phyloP scores from a whole-genome alignment of 345 rosid species.

The Orychophragmus violaceus region DNA sequence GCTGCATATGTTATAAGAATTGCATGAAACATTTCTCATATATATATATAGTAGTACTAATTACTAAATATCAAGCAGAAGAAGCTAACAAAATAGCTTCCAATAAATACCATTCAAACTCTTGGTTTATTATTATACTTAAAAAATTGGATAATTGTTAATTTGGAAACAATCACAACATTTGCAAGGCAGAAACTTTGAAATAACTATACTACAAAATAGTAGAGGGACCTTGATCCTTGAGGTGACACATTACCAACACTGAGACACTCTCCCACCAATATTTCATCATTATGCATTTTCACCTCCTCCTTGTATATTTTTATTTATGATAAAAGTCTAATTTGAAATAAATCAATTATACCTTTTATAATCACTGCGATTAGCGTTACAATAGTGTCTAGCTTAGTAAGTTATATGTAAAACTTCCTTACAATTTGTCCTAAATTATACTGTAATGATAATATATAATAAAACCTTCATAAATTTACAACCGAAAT shows the following conservation, averaged over 20 bases:
- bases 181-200: constrained; percentile 8
- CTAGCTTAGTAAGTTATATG: neutral
- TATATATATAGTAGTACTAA: neutral
- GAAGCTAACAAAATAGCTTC: constrained; percentile 20
- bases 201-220: constrained; percentile 25
- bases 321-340: neutral
- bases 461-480: too few relatives aligned
- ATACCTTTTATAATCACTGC: neutral
- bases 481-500: too few relatives aligned
- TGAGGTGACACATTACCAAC: constrained; percentile 35
- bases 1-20: neutral
- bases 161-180: neutral
- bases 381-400: neutral
- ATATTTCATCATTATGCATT: constrained; percentile 23
- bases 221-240: constrained; percentile 24
- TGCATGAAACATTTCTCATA: neutral
- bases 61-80: neutral
- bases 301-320: neutral
- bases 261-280: constrained; percentile 28
- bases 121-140: neutral
- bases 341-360: neutral
- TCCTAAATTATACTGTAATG: too few relatives aligned
- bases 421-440: neutral
- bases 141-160: neutral
- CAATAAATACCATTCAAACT: neutral